These are phyloP conservation scores for Coemansia sp. DNA, from an alignment of 192 early-diverging fungal genomes.

Conservation along the genomic window DNA sequence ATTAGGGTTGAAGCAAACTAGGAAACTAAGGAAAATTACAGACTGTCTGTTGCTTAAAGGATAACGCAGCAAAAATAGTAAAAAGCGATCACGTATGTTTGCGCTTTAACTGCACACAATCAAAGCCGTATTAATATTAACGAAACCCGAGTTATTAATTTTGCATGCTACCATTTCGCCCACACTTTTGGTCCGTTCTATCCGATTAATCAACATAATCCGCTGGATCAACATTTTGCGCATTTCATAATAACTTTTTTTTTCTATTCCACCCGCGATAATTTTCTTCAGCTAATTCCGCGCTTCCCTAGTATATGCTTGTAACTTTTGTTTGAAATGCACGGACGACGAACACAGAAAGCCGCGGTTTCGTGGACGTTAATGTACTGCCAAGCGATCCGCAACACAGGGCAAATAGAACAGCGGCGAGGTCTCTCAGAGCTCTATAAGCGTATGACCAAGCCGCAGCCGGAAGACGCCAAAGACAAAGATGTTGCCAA, in stretches of 20 bases:
- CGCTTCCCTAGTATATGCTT: neutral
- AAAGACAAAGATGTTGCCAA: neutral
- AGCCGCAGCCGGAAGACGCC: neutral
- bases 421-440: conserved; percentile 30
- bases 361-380: neutral
- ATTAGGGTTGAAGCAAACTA: too few species aligned
- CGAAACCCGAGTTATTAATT: too few species aligned
- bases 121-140: neutral
- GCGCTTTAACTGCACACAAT: neutral
- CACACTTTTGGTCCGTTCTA: too few species aligned
- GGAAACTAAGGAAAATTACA: too few species aligned
- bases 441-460: conserved; percentile 20
- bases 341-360: conserved; percentile 2
- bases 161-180: too few species aligned
- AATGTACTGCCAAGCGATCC: neutral
- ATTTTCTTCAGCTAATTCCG: neutral
- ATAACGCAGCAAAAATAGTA: neutral
- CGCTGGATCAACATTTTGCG: too few species aligned
- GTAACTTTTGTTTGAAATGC: conserved; percentile 4
- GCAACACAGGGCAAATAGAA: neutral
- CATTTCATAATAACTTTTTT: neutral
- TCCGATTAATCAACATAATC: neutral
- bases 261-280: neutral
- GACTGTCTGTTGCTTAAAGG: too few species aligned
- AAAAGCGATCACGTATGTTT: neutral